Evolutionary conservation across 2,329 filamentous ascomycete genomes (phyloP), one percentile per base, ranked within the genome.

Genomic region (Botrytis tulipae): DNA sequence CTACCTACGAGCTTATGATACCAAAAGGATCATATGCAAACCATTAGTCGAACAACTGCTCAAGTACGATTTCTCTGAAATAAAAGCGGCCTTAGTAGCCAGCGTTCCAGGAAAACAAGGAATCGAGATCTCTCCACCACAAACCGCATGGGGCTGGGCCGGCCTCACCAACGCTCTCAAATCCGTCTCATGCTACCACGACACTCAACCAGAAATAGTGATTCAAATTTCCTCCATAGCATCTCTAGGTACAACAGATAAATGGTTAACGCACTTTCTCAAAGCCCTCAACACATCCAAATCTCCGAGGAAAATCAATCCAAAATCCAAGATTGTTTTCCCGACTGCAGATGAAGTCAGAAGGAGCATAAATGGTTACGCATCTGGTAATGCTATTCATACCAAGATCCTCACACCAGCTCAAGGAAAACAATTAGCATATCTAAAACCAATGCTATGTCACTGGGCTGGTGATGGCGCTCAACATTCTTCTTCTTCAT

Each of bases 281-380:
- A 82, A 82, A 18, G 80, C 87, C 0, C 78, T 90, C 4, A 79
- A 81, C 1, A 77, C 76, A 44, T 85, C 81, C 8, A 77, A 76
- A 14, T 72, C 40, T 25, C 69, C 72, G 8, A 70, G 18, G 7
- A 22, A 16, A 7, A 68, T 75, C 1, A 82, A 82, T 32, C 86
- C 90, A 0, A 84, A 82, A 7, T 91, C 92, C 82, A 91, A 90
- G 68, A 86, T 97, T 54, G 87, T 97, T 7, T 97, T 95, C 77
- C 94, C 94, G 0, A 95, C 93, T 0, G 85, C 92, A 0, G 87
- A 92, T 70, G 93, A 97, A 80, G 92, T 97, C 73, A 88, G 93
- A 25, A 84, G 84, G 59, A 95, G 91, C 0, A 81, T 97, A 0
- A 91, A 94, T 78, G 94, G 94, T 9, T 97, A 97, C 79, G 82